Base-by-base conservation (phyloP, 768 basidiomycete genomes). In the Pluteus cervinus region DNA sequence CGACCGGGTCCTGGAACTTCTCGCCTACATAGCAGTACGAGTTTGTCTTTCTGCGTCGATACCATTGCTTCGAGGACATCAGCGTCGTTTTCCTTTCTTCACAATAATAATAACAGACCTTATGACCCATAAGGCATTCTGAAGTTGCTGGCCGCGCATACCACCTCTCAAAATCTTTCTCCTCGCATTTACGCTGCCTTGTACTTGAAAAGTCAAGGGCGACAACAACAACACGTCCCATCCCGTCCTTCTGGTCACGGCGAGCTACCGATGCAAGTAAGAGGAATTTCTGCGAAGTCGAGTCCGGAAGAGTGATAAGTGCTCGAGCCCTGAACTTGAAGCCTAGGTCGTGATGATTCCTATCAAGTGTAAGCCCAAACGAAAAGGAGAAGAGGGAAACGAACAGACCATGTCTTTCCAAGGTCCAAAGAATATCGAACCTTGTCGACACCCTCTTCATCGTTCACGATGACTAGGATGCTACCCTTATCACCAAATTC, bases 231-330 rank as follows among this genome's bases (percentile, higher is more conserved):
- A 84, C 81, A 1, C 76, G 71, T 7, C 81, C 80, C 1, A 69
- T 54, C 0, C 61, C 62, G n/a, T 59, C 53, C 20, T 56, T 64
- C 48, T 75, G 66, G 36, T 87, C 79, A 9, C 68, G 58, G 15
- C 80, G 75, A 2, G 76, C 63, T 9, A 91, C 69, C 42, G 84
- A 81, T 4, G 85, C 96, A 17, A 96, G 70, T 6, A 99, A 68
- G 7, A 98, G 54, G 66, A 98, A 97, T 60, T 94, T 97, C 55
- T 96, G 94, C 0, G 90, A 93, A 0, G 96, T 97, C 9, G 90
- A 90, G 48, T 99, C 96, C 0, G 90, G 88, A 4, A 97, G 74
- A 3, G 91, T 96, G 28, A 85, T 80, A n/a, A 99, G 65, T 0
- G 78, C 78, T 6, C 77, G 71, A 0, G 88, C 81, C 15, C 83